phyloP scores from a whole-genome alignment of 495 filamentous ascomycete genomes.

The Chaetomium cochliodes region DNA sequence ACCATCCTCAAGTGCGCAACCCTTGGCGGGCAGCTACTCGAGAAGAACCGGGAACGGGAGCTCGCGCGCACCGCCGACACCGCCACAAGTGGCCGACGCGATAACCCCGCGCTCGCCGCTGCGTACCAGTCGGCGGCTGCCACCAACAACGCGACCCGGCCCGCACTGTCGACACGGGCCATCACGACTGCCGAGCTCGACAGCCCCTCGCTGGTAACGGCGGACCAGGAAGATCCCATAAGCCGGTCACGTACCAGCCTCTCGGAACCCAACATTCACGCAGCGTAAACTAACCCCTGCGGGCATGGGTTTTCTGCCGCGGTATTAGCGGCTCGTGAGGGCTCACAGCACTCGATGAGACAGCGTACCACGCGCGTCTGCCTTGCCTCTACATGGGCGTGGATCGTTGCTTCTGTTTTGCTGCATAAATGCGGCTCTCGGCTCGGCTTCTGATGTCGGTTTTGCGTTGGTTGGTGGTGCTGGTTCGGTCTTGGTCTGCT shows the following conservation, averaged over 20 bases:
- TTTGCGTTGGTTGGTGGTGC: slow-evolving; percentile 1
- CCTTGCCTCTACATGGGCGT: neutral
- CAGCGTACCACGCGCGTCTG: neutral
- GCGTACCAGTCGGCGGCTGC: slow-evolving; percentile 34
- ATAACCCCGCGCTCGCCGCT: slow-evolving; percentile 27
- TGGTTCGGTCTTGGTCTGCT: neutral
- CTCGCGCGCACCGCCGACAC: slow-evolving; percentile 42
- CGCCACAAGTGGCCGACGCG: slow-evolving; percentile 33
- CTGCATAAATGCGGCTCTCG: neutral
- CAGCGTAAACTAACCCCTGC: slow-evolving; percentile 24
- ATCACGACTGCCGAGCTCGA: slow-evolving; percentile 64
- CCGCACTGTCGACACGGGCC: slow-evolving; percentile 45
- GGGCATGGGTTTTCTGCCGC: slow-evolving; percentile 26
- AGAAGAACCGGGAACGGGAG: slow-evolving; percentile 57
- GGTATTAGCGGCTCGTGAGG: slow-evolving; percentile 45
- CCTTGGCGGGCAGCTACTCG: slow-evolving; percentile 82
- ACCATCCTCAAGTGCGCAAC: slow-evolving; percentile 96
- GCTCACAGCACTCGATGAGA: neutral
- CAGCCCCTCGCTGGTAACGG: slow-evolving; percentile 60
- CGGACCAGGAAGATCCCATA: slow-evolving; percentile 65
- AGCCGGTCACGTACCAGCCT: slow-evolving; percentile 64
- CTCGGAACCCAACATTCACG: slow-evolving; percentile 44
- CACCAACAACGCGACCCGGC: slow-evolving; percentile 36
- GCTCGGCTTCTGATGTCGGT: neutral
- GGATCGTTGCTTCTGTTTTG: slow-evolving; percentile 2